Evolutionary conservation across 352 stramenopile genomes (phyloP).

Genomic region (Pythium myriotylum): DNA sequence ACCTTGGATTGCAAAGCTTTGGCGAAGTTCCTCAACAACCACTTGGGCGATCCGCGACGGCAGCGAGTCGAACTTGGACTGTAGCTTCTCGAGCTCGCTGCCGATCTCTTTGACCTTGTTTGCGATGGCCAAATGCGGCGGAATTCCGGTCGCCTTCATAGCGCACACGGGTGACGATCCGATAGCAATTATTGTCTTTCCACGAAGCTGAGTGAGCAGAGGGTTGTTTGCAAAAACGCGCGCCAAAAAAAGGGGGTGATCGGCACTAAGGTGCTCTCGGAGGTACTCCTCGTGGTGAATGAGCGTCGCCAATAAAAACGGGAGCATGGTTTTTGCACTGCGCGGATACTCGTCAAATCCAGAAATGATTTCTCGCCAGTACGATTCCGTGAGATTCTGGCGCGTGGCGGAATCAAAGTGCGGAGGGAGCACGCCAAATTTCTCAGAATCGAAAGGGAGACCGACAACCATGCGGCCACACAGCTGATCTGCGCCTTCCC

Average conservation of each 20-base stretch:
- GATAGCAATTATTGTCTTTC: neutral
- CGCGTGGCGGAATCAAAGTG: constrained; percentile 9
- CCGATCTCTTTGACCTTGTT: neutral
- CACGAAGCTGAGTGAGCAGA: constrained; percentile 1
- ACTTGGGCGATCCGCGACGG: too few species aligned
- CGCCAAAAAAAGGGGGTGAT: constrained; percentile 12
- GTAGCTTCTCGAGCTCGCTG: neutral
- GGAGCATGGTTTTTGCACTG: neutral
- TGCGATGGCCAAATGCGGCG: constrained; percentile 2
- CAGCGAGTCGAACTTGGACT: neutral
- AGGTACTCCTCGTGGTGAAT: constrained; percentile 12
- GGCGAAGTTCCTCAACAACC: too few species aligned
- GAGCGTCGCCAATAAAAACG: constrained; percentile 10
- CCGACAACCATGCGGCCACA: constrained; percentile 17
- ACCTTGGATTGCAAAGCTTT: too few species aligned
- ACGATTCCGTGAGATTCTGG: neutral
- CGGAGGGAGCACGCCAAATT: constrained; percentile 10
- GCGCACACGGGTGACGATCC: neutral
- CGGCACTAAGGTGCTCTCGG: neutral
- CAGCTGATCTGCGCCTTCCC: constrained; percentile 17
- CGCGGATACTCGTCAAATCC: constrained; percentile 4
- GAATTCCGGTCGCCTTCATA: constrained; percentile 7
- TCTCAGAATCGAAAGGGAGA: constrained; percentile 12
- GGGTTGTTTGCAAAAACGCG: constrained; percentile 10
- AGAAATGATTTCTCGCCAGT: constrained; percentile 2